phyloP scores from a whole-genome alignment of 75 land plant genomes.

The Cupressus sempervirens region DNA sequence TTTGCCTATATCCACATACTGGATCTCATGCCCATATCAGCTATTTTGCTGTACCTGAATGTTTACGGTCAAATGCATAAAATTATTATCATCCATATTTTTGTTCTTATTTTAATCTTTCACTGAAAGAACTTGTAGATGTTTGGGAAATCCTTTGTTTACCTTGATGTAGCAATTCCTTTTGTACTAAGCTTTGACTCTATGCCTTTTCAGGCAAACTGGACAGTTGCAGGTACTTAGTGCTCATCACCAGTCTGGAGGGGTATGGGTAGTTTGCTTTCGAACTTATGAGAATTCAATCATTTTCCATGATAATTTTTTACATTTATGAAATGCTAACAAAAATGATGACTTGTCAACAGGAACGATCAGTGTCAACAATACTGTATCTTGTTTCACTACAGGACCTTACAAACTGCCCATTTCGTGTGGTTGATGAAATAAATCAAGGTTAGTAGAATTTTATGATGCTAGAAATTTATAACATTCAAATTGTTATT shows the following conservation, averaged over 20 bases:
- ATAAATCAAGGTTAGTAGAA: constrained; percentile 83
- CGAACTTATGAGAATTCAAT: background rate
- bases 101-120: background rate
- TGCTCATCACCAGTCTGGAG: constrained; percentile 99
- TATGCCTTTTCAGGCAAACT: constrained; percentile 54
- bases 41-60: too few relatives aligned
- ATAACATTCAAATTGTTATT: background rate
- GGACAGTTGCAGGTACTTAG: constrained; percentile 96
- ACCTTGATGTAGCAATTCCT: background rate
- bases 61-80: too few relatives aligned
- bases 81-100: background rate
- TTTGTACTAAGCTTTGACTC: background rate
- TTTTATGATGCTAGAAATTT: background rate
- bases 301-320: background rate
- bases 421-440: constrained; percentile 99
- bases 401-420: constrained; percentile 97
- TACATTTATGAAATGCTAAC: background rate
- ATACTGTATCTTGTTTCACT: constrained; percentile 95
- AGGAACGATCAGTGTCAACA: constrained; percentile 99
- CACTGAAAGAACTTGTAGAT: background rate
- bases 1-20: too few relatives aligned
- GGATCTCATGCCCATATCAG: too few relatives aligned
- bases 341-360: constrained; percentile 6
- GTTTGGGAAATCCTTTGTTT: background rate
- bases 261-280: constrained; percentile 45